A percentile compares a stretch with the other conserved stretches of the same genome.
phyloP scores from a whole-genome alignment of 768 basidiomycete species.

The Clavulina sp. region DNA sequence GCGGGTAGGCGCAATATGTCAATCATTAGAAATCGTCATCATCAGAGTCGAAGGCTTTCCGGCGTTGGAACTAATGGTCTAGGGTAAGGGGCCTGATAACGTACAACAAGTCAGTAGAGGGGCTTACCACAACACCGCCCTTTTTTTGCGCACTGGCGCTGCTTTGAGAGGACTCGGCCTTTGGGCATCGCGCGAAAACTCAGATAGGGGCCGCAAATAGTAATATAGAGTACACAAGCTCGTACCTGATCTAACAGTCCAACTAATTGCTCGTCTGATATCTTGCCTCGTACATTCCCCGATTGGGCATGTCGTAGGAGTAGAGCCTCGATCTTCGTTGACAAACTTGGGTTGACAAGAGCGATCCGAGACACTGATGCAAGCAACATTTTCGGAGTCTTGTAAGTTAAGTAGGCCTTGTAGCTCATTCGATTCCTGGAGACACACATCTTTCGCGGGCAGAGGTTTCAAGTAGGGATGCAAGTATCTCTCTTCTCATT shows the following conservation, averaged over 20 bases:
- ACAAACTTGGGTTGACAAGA: conserved; percentile 68
- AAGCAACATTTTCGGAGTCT: too few species aligned
- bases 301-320: conserved; percentile 68
- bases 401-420: not conserved
- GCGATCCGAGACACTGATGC: conserved; percentile 84
- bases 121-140: conserved; percentile 24
- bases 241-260: conserved; percentile 68
- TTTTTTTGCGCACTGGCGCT: conserved; percentile 15
- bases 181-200: conserved; percentile 1
- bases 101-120: not conserved
- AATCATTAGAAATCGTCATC: conserved; percentile 16
- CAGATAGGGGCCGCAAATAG: too few species aligned
- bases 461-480: conserved; percentile 55
- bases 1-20: too few species aligned
- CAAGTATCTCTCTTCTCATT: conserved; percentile 57
- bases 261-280: conserved; percentile 69
- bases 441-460: conserved; percentile 63
- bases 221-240: too few species aligned
- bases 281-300: conserved; percentile 59
- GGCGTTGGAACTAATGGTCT: conserved; percentile 18
- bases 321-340: conserved; percentile 62
- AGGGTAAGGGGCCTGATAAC: not conserved
- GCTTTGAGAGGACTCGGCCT: conserved; percentile 38
- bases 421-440: not conserved
- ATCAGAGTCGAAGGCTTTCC: conserved; percentile 23